These are phyloP conservation scores for Triticum urartu DNA, from an alignment of 176 grass and related monocot genomes.

Conservation along the genomic window DNA sequence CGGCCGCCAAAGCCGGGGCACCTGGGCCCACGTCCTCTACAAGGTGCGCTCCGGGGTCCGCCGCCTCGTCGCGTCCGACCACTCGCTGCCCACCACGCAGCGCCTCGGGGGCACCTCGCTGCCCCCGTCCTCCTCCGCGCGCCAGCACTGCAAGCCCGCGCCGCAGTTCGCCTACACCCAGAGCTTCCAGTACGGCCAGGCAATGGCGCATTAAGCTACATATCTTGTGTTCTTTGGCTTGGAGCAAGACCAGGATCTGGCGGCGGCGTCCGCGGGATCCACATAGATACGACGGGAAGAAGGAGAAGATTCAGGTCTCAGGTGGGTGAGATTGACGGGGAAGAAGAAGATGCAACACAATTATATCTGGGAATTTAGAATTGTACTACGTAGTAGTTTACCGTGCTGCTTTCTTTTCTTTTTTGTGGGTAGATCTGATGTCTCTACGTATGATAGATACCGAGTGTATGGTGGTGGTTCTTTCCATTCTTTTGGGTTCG, in stretches of 20 bases:
- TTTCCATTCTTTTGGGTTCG: conserved; percentile 53
- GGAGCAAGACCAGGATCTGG: not conserved
- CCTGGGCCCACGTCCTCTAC: conserved; percentile 74
- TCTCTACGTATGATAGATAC: conserved; percentile 27
- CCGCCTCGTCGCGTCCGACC: conserved; percentile 46
- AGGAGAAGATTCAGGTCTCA: not conserved
- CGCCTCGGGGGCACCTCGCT: conserved; percentile 25
- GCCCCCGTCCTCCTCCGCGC: conserved; percentile 39
- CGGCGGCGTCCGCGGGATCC: not conserved
- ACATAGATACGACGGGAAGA: not conserved
- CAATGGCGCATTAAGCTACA: conserved; percentile 23
- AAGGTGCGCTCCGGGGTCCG: conserved; percentile 63
- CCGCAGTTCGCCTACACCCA: conserved; percentile 48
- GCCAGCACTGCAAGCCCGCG: conserved; percentile 46
- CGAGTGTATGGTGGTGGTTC: conserved; percentile 15
- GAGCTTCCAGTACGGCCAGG: conserved; percentile 52
- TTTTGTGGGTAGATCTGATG: conserved; percentile 39
- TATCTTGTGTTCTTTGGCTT: not conserved
- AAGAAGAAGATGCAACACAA: conserved; percentile 17
- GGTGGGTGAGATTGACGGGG: conserved; percentile 4
- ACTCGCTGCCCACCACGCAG: conserved; percentile 64
- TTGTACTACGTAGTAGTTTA: not conserved
- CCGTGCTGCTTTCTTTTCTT: not conserved
- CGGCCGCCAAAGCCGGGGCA: conserved; percentile 62
- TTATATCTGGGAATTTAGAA: conserved; percentile 20